Evolutionary conservation across 1,284 basidiomycete genomes (phyloP).

Genomic region (Cryptococcus jaspeensis): DNA sequence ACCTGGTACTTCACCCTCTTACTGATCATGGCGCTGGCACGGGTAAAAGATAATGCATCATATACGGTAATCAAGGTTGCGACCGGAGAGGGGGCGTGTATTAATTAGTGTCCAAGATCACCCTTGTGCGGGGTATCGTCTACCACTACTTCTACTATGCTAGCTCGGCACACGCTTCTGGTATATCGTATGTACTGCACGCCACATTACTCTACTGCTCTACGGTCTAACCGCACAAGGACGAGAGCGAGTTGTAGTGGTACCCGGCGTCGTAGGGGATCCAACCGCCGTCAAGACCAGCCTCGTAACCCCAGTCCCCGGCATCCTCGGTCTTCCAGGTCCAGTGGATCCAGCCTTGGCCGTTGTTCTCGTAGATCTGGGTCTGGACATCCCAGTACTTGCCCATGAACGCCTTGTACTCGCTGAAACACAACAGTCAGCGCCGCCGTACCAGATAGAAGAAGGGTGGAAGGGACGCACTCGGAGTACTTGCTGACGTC

Average conservation of each 20-base stretch:
- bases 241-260: conserved; percentile 51
- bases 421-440: conserved; percentile 36
- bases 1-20: not conserved
- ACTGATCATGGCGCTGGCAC: not conserved
- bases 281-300: conserved; percentile 75
- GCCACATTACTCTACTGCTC: not conserved
- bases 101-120: not conserved
- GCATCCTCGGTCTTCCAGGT: conserved; percentile 60
- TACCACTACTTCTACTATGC: too few relatives aligned
- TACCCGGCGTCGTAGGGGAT: conserved; percentile 67
- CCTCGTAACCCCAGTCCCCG: conserved; percentile 57
- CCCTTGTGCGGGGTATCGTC: not conserved
- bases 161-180: too few relatives aligned
- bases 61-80: too few relatives aligned
- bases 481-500: conserved; percentile 64
- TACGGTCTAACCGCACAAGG: conserved; percentile 56
- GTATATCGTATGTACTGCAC: too few relatives aligned
- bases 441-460: not conserved
- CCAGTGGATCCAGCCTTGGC: conserved; percentile 51
- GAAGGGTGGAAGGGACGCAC: conserved; percentile 23
- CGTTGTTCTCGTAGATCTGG: conserved; percentile 47
- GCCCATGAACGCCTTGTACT: conserved; percentile 79
- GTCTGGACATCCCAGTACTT: conserved; percentile 81
- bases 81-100: too few relatives aligned
- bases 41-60: too few relatives aligned